Conservation (phyloP, 257 asterid genomes). For the Echium plantagineum region DNA sequence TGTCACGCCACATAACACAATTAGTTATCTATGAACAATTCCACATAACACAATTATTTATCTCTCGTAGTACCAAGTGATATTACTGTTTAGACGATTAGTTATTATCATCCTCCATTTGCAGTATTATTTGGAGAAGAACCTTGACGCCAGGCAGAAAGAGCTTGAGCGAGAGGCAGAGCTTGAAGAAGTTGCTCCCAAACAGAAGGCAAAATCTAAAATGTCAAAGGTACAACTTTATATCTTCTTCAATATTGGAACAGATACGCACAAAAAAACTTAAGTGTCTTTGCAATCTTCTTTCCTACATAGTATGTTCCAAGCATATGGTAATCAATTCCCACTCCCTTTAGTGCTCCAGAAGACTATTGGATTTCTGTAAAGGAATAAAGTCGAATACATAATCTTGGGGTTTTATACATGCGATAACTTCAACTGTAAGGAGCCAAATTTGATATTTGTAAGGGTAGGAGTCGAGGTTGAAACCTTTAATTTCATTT, state of each 20-base stretch:
- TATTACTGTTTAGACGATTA: no score
- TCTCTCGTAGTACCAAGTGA: no score
- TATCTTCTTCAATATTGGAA: neutral
- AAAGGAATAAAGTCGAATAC: neutral
- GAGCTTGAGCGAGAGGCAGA: slow-evolving; percentile 99
- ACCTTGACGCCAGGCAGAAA: slow-evolving; percentile 82
- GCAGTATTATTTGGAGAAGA: slow-evolving; percentile 97
- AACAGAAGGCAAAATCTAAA: slow-evolving; percentile 93
- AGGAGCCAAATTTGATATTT: neutral
- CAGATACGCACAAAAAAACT: neutral
- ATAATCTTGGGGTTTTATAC: neutral
- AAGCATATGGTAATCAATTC: neutral
- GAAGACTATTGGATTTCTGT: no score
- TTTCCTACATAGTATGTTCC: no score
- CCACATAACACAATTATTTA: no score
- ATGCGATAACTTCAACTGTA: neutral
- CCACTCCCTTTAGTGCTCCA: neutral
- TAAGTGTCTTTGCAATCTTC: neutral
- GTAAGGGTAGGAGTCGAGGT: neutral
- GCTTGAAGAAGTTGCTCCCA: slow-evolving; percentile 83
- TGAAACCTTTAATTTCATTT: neutral
- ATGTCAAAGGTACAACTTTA: slow-evolving; percentile 70
- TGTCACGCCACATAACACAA: neutral
- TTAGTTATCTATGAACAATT: no score
- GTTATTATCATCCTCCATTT: neutral